Conservation (phyloP, 176 grass and related monocot genomes). For the Poa annua region DNA sequence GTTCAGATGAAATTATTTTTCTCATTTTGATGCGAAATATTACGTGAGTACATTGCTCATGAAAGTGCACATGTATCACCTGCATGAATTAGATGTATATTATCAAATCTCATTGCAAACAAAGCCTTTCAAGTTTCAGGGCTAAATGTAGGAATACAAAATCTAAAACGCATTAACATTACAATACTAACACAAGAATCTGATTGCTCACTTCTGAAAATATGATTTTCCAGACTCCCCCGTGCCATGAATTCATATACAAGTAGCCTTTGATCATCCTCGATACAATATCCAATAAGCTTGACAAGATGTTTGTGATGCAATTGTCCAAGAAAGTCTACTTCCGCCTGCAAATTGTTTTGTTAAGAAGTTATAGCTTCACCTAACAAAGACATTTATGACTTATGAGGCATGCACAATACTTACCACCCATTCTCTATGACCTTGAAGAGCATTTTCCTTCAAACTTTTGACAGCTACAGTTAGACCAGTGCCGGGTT, state of each 20-base stretch:
- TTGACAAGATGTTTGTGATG: constrained; percentile 99
- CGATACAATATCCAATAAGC: constrained; percentile 96
- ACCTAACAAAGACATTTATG: constrained; percentile 5
- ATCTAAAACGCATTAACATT: not conserved
- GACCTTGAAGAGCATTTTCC: constrained; percentile 94
- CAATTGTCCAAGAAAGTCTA: constrained; percentile 93
- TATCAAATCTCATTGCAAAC: not conserved
- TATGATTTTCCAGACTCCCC: constrained; percentile 99
- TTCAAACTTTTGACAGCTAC: constrained; percentile 99
- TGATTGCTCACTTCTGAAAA: constrained; percentile 91
- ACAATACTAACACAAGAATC: not conserved
- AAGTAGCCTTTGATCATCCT: constrained; percentile 95
- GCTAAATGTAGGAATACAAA: not conserved
- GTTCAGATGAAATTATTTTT: not conserved
- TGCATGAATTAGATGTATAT: constrained; percentile 1
- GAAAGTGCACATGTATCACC: not conserved
- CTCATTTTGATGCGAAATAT: not conserved
- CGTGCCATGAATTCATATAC: constrained; percentile 98
- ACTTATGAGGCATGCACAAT: constrained; percentile 8
- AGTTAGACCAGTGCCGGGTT: constrained; percentile 87
- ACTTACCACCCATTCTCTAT: constrained; percentile 99
- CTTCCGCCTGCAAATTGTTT: constrained; percentile 72
- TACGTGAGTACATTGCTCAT: not conserved
- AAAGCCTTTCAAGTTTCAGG: not conserved
- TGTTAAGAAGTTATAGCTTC: constrained; percentile 24